A percentile compares a stretch with the other conserved stretches of the same genome.
Conservation (phyloP, 768 basidiomycete genomes). For the Panaeolus cyanescens region DNA sequence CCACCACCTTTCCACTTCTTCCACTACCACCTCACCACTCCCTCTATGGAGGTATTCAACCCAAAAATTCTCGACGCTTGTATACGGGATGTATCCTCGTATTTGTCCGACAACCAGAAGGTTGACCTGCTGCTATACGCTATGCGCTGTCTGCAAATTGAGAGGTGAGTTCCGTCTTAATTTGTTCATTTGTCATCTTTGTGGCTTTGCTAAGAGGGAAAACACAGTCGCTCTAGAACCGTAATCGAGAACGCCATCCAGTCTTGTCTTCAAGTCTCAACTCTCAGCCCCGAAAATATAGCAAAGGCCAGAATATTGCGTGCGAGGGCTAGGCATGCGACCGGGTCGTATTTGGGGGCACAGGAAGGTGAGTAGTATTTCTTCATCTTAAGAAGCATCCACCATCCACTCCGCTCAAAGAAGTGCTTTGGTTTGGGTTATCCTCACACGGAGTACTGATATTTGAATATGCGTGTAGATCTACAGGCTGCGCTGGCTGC, state of each 20-base stretch:
- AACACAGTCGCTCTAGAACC: constrained; percentile 52
- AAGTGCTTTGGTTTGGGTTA: not conserved
- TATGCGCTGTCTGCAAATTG: constrained; percentile 77
- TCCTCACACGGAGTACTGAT: not conserved
- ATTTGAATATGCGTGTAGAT: constrained; percentile 40
- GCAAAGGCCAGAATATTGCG: constrained; percentile 66
- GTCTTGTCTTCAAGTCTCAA: constrained; percentile 62
- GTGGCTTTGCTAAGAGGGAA: constrained; percentile 4
- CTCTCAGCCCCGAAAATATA: constrained; percentile 49
- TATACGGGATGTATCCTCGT: constrained; percentile 65
- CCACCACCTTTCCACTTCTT: constrained; percentile 1
- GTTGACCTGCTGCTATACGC: constrained; percentile 75
- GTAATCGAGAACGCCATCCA: constrained; percentile 77
- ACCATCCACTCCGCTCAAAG: not conserved
- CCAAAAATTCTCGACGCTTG: constrained; percentile 77
- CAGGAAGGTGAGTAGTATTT: constrained; percentile 57
- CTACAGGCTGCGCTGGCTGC: constrained; percentile 62
- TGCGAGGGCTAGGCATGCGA: constrained; percentile 64
- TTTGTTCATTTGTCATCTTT: constrained; percentile 11
- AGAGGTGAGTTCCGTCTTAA: constrained; percentile 52
- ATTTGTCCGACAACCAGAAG: constrained; percentile 65
- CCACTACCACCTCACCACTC: not conserved
- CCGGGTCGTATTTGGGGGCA: constrained; percentile 60
- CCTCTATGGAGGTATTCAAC: constrained; percentile 64
- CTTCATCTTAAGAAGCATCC: constrained; percentile 6